Base-by-base conservation (phyloP, 1,139 yeast species). In the Lodderomyces jiufengensis region DNA sequence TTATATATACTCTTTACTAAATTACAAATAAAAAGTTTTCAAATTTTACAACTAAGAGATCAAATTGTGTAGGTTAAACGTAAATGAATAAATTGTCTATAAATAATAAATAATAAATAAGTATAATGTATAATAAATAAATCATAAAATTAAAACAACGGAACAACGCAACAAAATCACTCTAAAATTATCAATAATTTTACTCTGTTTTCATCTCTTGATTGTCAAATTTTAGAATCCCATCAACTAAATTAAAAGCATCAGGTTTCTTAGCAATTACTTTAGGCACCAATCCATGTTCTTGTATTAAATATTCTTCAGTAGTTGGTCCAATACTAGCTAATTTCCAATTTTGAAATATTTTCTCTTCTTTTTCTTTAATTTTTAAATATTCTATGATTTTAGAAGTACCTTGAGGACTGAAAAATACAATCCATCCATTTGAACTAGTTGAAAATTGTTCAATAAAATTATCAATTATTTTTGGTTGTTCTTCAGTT, bases 291-390 rank as follows among this genome's bases (percentile, higher is more conserved):
- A 90, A 57, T 0, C 76, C 79, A 24, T 73, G 66, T 9, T 24
- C 23, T 1, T 63, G 57, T 3, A 55, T 31, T 33, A 92, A 61
- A 50, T 75, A 87, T 26, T 71, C 75, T 44, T 82, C 78, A 0
- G 98, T 92, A 0, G 97, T 90, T 1, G 97, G 97, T 0, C 98
- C 98, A 42, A 92, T 92, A 4, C 90, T 78, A 0, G 95, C 97
- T 13, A 88, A 65, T 37, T 69, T 71, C 28, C 45, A 41, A n/a
- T 6, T 27, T 13, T 15, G 11, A 18, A 18, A 7, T 5, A 18
- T n/a, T 9, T 14, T 13, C 3, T 46, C 38, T 18, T 18, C 7
- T 18, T 5, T 5, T 5, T 18, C 20, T 7, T 18, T n/a, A n/a
- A n/a, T n/a, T 30, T 55, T 59, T 30, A 81, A 46, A 44, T 66